phyloP scores from a whole-genome alignment of 352 stramenopile species.

The Elongisporangium undulatum region DNA sequence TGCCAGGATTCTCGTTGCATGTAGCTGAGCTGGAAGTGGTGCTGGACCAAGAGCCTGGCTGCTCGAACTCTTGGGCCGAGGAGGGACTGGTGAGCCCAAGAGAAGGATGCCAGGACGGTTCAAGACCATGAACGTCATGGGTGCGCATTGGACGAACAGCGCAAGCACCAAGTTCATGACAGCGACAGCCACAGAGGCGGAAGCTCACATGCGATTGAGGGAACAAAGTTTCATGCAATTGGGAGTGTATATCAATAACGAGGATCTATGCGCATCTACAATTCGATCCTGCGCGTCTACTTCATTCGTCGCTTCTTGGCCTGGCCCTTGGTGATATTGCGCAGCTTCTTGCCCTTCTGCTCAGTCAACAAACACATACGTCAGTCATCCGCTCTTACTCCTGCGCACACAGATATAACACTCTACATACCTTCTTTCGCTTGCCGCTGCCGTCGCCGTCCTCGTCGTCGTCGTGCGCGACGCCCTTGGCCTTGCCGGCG shows the following conservation, averaged over 20 bases:
- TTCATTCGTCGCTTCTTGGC: slow-evolving; percentile 61
- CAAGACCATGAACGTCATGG: too few species aligned
- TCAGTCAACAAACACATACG: slow-evolving; percentile 1
- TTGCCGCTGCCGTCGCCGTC: slow-evolving; percentile 42
- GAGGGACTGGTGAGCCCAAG: too few species aligned
- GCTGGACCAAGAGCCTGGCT: too few species aligned
- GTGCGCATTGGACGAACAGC: too few species aligned
- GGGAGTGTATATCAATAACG: slow-evolving; percentile 3
- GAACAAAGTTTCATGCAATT: slow-evolving; percentile 1
- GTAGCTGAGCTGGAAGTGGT: too few species aligned
- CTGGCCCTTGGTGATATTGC: slow-evolving; percentile 71
- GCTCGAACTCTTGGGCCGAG: too few species aligned
- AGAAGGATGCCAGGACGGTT: too few species aligned
- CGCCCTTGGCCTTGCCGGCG: slow-evolving; percentile 69
- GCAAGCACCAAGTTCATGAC: too few species aligned
- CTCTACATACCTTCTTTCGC: slow-evolving; percentile 44
- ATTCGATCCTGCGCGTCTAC: slow-evolving; percentile 16
- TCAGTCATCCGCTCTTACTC: neutral
- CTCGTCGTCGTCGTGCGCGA: slow-evolving; percentile 46
- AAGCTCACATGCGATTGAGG: neutral
- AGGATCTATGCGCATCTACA: neutral
- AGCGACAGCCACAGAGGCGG: too few species aligned
- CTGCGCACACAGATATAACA: neutral
- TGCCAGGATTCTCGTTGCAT: too few species aligned
- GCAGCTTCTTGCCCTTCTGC: slow-evolving; percentile 45